phyloP scores from a whole-genome alignment of 148 eudicot genomes.

The Silene conica region DNA sequence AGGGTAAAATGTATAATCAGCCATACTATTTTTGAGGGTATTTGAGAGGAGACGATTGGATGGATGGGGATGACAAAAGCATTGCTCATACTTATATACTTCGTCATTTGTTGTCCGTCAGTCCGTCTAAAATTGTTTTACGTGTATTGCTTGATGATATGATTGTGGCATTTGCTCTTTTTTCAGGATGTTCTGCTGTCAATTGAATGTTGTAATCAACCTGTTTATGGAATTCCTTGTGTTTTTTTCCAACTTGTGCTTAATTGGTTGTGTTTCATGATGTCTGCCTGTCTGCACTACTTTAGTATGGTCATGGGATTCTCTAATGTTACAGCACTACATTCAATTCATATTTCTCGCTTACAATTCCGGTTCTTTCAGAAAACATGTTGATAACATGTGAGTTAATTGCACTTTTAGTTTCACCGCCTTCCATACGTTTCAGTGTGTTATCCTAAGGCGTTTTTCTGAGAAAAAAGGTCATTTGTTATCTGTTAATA shows the following conservation, averaged over 20 bases:
- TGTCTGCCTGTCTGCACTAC: no score
- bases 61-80: no score
- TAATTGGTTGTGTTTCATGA: background rate
- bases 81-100: no score
- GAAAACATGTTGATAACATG: no score
- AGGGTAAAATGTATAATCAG: no score
- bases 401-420: background rate
- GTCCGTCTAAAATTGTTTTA: background rate
- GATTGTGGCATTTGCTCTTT: background rate
- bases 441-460: background rate
- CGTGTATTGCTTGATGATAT: background rate
- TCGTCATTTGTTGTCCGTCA: background rate
- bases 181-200: background rate
- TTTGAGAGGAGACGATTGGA: no score
- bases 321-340: no score
- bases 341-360: no score
- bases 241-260: background rate
- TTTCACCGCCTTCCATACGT: background rate
- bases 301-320: no score
- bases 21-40: no score
- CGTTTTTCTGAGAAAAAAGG: background rate
- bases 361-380: no score
- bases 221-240: background rate
- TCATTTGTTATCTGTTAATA: background rate
- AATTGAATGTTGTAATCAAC: constrained; percentile 4